phyloP scores from a whole-genome alignment of 2,329 filamentous ascomycete species.

The Arthroderma sp. region DNA sequence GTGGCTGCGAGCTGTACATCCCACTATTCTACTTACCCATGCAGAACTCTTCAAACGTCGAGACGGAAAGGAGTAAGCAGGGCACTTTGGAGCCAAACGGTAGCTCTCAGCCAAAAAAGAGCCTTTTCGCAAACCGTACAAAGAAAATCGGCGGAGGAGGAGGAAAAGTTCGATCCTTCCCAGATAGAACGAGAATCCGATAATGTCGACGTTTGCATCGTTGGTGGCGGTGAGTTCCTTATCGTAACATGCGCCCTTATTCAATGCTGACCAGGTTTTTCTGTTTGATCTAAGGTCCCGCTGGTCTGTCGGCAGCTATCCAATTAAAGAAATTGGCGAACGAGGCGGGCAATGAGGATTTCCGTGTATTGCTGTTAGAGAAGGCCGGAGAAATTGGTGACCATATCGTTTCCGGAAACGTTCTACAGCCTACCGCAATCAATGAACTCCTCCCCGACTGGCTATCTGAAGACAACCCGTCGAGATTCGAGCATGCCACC shows the following conservation, averaged over 20 bases:
- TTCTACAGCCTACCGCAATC: constrained; percentile 78
- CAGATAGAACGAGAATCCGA: constrained; percentile 76
- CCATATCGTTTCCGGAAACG: constrained; percentile 90
- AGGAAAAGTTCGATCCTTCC: constrained; percentile 48
- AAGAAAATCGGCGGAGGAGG: constrained; percentile 31
- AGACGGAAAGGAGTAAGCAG: neutral
- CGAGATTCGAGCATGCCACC: constrained; percentile 75
- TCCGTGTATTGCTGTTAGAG: constrained; percentile 81
- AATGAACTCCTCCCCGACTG: constrained; percentile 89
- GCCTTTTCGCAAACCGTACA: constrained; percentile 33
- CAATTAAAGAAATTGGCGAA: constrained; percentile 90
- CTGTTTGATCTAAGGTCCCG: constrained; percentile 47
- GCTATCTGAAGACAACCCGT: constrained; percentile 77
- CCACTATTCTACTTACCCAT: constrained; percentile 12
- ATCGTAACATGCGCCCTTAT: neutral
- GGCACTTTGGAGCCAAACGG: neutral
- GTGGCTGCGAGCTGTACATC: constrained; percentile 7
- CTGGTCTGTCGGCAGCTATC: constrained; percentile 84
- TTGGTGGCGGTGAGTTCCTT: constrained; percentile 59
- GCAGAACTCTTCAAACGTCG: constrained; percentile 6
- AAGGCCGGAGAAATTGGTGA: constrained; percentile 92
- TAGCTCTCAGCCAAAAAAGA: constrained; percentile 20
- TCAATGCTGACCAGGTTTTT: constrained; percentile 6
- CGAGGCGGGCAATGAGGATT: constrained; percentile 88
- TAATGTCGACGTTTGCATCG: constrained; percentile 89